Evolutionary conservation across 1,284 basidiomycete genomes (phyloP), one percentile per base, ranked within the genome.

Genomic region (Trametes pubescens): DNA sequence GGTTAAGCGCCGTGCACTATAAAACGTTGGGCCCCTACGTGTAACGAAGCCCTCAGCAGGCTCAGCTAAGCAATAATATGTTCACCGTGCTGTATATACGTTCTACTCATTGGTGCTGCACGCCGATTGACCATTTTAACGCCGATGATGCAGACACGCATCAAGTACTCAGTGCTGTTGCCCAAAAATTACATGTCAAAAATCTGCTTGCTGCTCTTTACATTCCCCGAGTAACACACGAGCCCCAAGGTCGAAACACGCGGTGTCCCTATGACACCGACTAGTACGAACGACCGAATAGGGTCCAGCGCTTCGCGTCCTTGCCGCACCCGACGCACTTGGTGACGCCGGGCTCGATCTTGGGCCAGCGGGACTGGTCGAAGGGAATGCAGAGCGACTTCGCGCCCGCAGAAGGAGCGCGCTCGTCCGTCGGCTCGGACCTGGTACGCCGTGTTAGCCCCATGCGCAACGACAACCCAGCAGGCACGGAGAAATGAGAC

Each of bases 311-410:
- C 81, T 96, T 96, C 61, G 96, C 93, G 74, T 93, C 89, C 71
- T 86, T 83, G 51, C 89, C 91, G 77, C 96, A 98, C 26, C 85
- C 92, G 64, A 92, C 84, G 78, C 95, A 98, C 76, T 93, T 94
- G 14, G 91, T 93, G 79, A 92, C 87, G 60, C 93, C 89, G 44
- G 80, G 81, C 74, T 91, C 89, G 71, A 96, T 93, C 44, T 86
- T 80, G 16, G 89, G 83, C 86, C 90, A 98, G 53, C 85, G 85
- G 6, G 82, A 84, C 80, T 99, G 97, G 75, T 99, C 94, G 76
- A 97, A 97, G 18, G 98, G 97, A 82, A 99, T 99, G 73, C 93
- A 94, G 13, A 99, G 89, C 7, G 95, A 96, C 80, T 99, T 99
- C 66, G 98, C 98, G 57, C 97, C 97, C 37, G 97, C 96, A n/a